Percentiles rank a stretch among this genome's conserved stretches.
Evolutionary conservation across 257 asterid species (phyloP).

Genomic region (Nicotiana sylvestris): DNA sequence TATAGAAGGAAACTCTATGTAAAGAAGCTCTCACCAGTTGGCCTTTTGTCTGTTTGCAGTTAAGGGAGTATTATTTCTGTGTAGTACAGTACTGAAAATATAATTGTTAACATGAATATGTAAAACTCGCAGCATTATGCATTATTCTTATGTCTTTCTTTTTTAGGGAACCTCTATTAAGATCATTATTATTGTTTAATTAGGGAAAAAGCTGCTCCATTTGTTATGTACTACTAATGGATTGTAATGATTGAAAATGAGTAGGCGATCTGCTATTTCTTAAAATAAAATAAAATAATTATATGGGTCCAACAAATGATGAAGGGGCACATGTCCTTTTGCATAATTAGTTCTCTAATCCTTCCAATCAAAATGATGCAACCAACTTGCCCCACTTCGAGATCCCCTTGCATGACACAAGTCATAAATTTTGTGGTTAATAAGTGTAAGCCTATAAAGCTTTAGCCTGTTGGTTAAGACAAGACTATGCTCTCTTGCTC

Average conservation of each 20-base stretch:
- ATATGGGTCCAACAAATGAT: background rate
- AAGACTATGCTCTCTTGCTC: no score
- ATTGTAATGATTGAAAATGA: background rate
- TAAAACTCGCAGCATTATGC: background rate
- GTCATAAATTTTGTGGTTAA: no score
- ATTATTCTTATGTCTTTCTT: background rate
- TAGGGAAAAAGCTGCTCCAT: background rate
- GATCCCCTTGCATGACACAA: no score
- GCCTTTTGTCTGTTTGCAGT: background rate
- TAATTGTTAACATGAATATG: background rate
- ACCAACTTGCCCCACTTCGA: no score
- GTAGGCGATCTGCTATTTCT: background rate
- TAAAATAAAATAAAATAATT: background rate
- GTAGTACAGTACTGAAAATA: background rate
- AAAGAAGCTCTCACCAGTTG: background rate
- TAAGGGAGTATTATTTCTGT: background rate
- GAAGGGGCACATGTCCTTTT: background rate
- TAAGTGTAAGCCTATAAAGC: no score
- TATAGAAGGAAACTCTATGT: background rate
- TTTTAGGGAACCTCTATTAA: background rate
- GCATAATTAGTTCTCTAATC: background rate
- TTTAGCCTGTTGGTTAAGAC: no score
- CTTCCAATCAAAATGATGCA: background rate
- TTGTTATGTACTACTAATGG: background rate
- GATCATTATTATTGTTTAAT: background rate